A percentile compares a stretch with the other conserved stretches of the same genome.
Conservation (phyloP, 495 filamentous ascomycete genomes). For the Tuber magnatum region DNA sequence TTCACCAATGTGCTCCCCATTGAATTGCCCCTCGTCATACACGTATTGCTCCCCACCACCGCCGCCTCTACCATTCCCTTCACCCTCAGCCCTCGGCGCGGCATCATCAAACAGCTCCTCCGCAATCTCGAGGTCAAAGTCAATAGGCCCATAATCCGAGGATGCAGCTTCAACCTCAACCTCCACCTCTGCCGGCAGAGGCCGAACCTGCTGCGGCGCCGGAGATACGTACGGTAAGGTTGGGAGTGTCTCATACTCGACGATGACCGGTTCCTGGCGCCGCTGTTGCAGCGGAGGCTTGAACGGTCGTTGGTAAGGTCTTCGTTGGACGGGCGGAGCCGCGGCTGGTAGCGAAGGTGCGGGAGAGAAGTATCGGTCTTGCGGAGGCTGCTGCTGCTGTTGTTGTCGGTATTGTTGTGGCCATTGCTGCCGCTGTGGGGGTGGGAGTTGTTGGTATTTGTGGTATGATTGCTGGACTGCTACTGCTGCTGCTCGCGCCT, state of each 20-base stretch:
- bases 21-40: neutral
- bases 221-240: constrained; percentile 20
- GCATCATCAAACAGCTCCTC: constrained; percentile 31
- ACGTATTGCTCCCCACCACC: neutral
- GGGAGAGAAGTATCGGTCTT: neutral
- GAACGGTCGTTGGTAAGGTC: constrained; percentile 21
- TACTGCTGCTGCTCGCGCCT: constrained; percentile 17
- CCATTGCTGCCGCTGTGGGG: neutral
- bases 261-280: constrained; percentile 1
- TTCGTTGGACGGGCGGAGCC: neutral
- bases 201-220: constrained; percentile 10
- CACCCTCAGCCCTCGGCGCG: constrained; percentile 15
- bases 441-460: neutral
- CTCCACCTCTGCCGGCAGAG: constrained; percentile 4
- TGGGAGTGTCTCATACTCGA: constrained; percentile 13
- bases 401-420: constrained; percentile 25
- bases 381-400: neutral
- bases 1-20: constrained; percentile 5
- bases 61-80: neutral
- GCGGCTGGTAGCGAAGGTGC: neutral
- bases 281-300: constrained; percentile 25
- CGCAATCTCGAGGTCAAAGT: constrained; percentile 20
- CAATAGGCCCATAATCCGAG: constrained; percentile 30
- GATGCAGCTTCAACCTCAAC: constrained; percentile 9
- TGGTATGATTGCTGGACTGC: constrained; percentile 8